Base-by-base conservation (phyloP, 176 grass and related monocot species). In the Carex parvula region DNA sequence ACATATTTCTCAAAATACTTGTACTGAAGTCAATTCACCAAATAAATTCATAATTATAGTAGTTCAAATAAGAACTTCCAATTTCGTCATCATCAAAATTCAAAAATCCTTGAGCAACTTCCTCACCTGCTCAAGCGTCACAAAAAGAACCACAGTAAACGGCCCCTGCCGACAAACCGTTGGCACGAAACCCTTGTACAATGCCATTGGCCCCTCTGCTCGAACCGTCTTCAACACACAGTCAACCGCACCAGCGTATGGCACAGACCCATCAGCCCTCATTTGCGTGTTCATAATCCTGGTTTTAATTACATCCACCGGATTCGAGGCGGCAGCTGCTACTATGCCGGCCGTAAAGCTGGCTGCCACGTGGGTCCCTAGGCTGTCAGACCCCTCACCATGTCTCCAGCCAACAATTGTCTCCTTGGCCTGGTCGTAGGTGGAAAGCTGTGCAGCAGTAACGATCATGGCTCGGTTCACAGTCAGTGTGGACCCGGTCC, bases 271-370 rank as follows among this genome's bases (percentile, higher is more conserved):
- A n/a, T 91, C 91, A 13, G 82, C 82, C 8, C 88, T 85, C 37
- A 91, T 90, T 73, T 93, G 91, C 91, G 93, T 97, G 89, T 97
- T 97, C 94, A 97, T 97, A 66, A 97, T 90, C 84, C 94, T 72
- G 26, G 94, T 93, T 86, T 97, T 97, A 30, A 97, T 78, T 13
- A 97, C 94, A 70, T 97, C 94, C 0, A 97, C 94, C 0, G 94
- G 94, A 79, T 97, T 97, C 30, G 94, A 97, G 8, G 89, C 94
- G 0, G 87, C 87, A 0, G 94, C 85, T 0, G 94, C 94, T 6
- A 97, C 94, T 16, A 97, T 68, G 0, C 94, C 94, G 0, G 94
- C 94, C 0, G 94, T 56, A 81, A 97, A 97, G 77, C 94, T 97
- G 55, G 94, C 91, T 5, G 89, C 87, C 1, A 97, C 91, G 83